Evolutionary conservation across 1,284 basidiomycete species (phyloP), one percentile per base, ranked within the genome.

Genomic region (Agroathelia rolfsii): DNA sequence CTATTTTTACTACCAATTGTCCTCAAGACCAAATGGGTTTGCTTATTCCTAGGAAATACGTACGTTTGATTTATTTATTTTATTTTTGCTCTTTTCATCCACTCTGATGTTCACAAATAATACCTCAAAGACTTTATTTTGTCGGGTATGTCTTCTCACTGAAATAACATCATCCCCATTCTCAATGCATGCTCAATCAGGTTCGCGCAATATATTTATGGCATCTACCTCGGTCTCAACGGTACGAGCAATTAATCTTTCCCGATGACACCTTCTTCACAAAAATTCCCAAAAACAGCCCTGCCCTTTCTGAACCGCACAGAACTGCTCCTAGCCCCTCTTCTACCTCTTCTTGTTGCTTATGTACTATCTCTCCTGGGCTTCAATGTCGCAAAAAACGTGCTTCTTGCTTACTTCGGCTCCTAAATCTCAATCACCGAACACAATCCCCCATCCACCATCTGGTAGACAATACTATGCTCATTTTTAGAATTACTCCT

Each of bases 291-390:
- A n/a, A n/a, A n/a, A n/a, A 42, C 48, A 76, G 89, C 90, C 9
- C 63, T 95, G n/a, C 90, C 90, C 1, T 95, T 94, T 59, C 69
- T 95, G 34, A 74, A 87, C 40, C 78, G 87, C 16, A 77, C 85
- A 13, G 86, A 93, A 53, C 62, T 95, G 27, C 69, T 95, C 30
- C 69, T 95, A 12, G 76, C 87, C 9, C 90, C 92, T 1, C 60
- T 94, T 26, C 63, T 93, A 13, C 85, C 90, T 5, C 62, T 93
- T 23, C 82, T 92, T 44, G 78, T 69, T 19, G 80, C 76, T 33
- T 94, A 92, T 53, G 67, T 93, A 37, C 64, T 92, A 26, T 89
- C 85, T 13, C 60, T 95, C 27, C 61, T 95, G 23, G 92, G 90
- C 3, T 90, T 93, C 66, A 93, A 93, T 53, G 66, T 93, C 37